A percentile compares a stretch with the other conserved stretches of the same genome.
phyloP scores from a whole-genome alignment of 2,329 filamentous ascomycete genomes.

The Aplosporella prunicola region DNA sequence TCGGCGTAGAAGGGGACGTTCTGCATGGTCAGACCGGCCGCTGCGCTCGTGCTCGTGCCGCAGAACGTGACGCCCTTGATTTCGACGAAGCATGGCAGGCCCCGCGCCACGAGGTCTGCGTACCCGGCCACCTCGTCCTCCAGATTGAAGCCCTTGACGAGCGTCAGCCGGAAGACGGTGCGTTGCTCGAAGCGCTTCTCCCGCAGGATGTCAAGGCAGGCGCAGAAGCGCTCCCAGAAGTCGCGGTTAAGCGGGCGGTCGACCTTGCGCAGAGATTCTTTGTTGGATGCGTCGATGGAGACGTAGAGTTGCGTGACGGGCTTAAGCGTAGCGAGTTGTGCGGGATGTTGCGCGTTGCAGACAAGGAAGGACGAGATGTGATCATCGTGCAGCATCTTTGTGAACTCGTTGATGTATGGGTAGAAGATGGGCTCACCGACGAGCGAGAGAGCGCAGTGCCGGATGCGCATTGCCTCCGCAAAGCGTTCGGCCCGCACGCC shows the following conservation, averaged over 20 bases:
- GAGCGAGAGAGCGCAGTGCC: slow-evolving; percentile 83
- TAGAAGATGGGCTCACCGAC: slow-evolving; percentile 99
- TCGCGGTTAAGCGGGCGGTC: slow-evolving; percentile 88
- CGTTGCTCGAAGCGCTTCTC: slow-evolving; percentile 76
- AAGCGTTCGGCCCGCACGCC: slow-evolving; percentile 88
- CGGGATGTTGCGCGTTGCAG: slow-evolving; percentile 93
- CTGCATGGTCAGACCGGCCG: slow-evolving; percentile 86
- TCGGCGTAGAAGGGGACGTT: slow-evolving; percentile 96
- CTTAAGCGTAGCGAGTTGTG: slow-evolving; percentile 70
- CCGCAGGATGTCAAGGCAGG: slow-evolving; percentile 80
- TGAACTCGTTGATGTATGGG: slow-evolving; percentile 89
- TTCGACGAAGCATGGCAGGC: slow-evolving; percentile 85
- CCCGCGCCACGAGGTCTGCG: slow-evolving; percentile 75
- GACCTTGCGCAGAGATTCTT: slow-evolving; percentile 76
- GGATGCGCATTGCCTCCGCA: slow-evolving; percentile 82
- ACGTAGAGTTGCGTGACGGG: slow-evolving; percentile 95
- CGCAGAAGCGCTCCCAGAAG: slow-evolving; percentile 93
- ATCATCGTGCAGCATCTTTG: slow-evolving; percentile 71
- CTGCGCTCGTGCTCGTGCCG: slow-evolving; percentile 75
- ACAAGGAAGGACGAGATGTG: slow-evolving; percentile 91
- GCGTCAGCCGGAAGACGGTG: slow-evolving; percentile 87
- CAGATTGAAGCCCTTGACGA: slow-evolving; percentile 97
- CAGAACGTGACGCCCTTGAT: slow-evolving; percentile 97
- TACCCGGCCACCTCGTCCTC: slow-evolving; percentile 89
- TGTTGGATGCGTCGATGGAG: slow-evolving; percentile 88